Percentiles rank a stretch among this genome's conserved stretches.
Conservation (phyloP, 768 basidiomycete species). For the Omphalotus guepiniiformis region DNA sequence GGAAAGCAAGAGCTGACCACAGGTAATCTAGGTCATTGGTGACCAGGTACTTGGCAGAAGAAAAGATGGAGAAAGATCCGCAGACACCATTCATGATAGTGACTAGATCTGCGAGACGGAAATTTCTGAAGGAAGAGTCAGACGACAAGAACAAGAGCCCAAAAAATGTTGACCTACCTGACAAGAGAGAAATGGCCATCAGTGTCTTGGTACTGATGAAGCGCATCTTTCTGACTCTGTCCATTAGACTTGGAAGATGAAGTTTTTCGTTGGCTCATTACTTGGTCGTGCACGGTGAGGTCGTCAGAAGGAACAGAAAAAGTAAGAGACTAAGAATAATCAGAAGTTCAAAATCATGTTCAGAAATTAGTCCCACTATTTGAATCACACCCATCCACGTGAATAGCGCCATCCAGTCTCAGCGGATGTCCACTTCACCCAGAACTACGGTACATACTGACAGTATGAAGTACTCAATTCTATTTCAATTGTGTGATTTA, state of each 20-base stretch:
- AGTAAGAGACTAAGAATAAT: not conserved
- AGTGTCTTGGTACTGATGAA: constrained; percentile 83
- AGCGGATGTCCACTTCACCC: no score
- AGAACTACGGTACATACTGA: no score
- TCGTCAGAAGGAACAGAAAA: constrained; percentile 6
- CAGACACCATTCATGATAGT: constrained; percentile 99
- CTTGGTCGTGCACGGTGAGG: constrained; percentile 2
- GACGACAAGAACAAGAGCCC: constrained; percentile 13
- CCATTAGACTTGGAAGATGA: constrained; percentile 24
- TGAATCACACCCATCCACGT: no score
- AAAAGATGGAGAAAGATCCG: constrained; percentile 93
- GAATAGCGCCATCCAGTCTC: no score
- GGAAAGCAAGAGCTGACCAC: constrained; percentile 83
- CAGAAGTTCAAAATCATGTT: constrained; percentile 1
- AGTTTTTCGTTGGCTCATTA: constrained; percentile 51
- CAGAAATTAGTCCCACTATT: not conserved
- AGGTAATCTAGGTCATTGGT: constrained; percentile 76
- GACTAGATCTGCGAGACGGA: constrained; percentile 95
- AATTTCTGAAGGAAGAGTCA: constrained; percentile 62
- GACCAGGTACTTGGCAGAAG: constrained; percentile 83
- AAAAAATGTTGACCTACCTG: constrained; percentile 49
- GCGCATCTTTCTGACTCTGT: constrained; percentile 33
- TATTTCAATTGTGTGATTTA: no score
- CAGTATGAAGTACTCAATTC: no score
- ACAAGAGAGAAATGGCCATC: constrained; percentile 98